Evolutionary conservation across 495 filamentous ascomycete species (phyloP).

Genomic region (Neurospora sp.): DNA sequence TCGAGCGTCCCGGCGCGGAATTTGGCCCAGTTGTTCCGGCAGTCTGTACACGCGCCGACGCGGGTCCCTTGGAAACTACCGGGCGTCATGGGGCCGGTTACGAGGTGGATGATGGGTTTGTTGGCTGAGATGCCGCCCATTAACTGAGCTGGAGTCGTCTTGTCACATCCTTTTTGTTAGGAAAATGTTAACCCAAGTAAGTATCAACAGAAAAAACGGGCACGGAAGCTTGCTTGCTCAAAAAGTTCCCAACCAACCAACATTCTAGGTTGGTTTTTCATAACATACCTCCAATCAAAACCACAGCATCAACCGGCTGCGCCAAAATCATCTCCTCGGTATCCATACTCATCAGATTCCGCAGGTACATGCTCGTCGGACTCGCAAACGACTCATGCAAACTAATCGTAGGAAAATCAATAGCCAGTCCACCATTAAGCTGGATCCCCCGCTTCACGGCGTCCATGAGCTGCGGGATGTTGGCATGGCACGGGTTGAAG

Average conservation of each 20-base stretch:
- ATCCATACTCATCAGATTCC: constrained; percentile 65
- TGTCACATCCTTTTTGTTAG: constrained; percentile 44
- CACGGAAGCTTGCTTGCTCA: not conserved
- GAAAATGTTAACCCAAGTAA: not conserved
- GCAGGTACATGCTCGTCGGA: constrained; percentile 59
- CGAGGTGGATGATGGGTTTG: constrained; percentile 52
- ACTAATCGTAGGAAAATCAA: constrained; percentile 60
- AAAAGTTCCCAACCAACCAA: not conserved
- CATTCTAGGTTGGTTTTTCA: too few species aligned
- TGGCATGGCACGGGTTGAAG: constrained; percentile 62
- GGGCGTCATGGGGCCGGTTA: constrained; percentile 61
- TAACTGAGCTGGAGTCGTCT: constrained; percentile 57
- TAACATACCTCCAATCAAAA: constrained; percentile 50
- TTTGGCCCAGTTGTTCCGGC: constrained; percentile 56
- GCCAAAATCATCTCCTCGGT: constrained; percentile 62
- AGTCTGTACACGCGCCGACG: constrained; percentile 59
- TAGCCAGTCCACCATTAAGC: constrained; percentile 48
- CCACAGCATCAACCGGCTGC: constrained; percentile 53
- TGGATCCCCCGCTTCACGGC: constrained; percentile 54
- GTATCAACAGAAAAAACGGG: not conserved
- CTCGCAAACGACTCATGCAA: constrained; percentile 52
- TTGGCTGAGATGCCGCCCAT: constrained; percentile 65
- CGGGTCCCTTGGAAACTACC: constrained; percentile 48
- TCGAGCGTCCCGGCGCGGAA: constrained; percentile 51
- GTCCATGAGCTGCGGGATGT: constrained; percentile 57